phyloP scores from a whole-genome alignment of 2,329 filamentous ascomycete species.

The Fusarium sp. region DNA sequence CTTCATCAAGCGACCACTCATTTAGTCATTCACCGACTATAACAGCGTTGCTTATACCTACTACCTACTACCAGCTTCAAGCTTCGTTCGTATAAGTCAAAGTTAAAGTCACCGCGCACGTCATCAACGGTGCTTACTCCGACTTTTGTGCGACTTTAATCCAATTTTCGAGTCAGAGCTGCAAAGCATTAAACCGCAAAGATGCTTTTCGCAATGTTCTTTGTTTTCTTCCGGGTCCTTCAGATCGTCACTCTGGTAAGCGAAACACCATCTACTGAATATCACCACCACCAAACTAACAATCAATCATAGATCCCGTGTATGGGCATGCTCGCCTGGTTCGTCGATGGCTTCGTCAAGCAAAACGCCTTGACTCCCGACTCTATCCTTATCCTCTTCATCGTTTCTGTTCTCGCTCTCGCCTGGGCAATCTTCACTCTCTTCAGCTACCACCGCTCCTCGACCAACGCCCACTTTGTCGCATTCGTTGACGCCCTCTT shows the following conservation, averaged over 20 bases:
- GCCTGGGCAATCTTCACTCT: constrained; percentile 74
- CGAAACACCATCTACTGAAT: neutral
- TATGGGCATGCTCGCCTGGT: constrained; percentile 75
- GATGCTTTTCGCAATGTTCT: constrained; percentile 73
- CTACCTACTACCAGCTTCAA: neutral
- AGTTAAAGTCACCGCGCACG: constrained; percentile 21
- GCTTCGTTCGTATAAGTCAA: constrained; percentile 20
- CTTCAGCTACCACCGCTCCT: constrained; percentile 73
- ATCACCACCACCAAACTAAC: neutral
- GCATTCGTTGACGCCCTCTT: constrained; percentile 70
- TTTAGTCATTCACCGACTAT: neutral
- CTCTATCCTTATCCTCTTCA: constrained; percentile 74
- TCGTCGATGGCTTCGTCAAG: constrained; percentile 69
- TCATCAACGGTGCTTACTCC: constrained; percentile 8
- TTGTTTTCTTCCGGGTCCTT: constrained; percentile 70
- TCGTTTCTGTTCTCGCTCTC: constrained; percentile 71
- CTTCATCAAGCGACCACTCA: constrained; percentile 9
- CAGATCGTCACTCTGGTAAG: constrained; percentile 73
- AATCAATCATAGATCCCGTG: constrained; percentile 64
- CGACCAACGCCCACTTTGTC: constrained; percentile 70
- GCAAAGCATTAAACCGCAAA: constrained; percentile 42
- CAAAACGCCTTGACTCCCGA: constrained; percentile 69
- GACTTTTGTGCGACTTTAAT: neutral
- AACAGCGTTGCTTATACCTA: constrained; percentile 1
- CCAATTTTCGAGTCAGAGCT: neutral